A percentile compares a stretch with the other conserved stretches of the same genome.
phyloP scores from a whole-genome alignment of 2,329 filamentous ascomycete genomes.

The Hypoxylon sp. region DNA sequence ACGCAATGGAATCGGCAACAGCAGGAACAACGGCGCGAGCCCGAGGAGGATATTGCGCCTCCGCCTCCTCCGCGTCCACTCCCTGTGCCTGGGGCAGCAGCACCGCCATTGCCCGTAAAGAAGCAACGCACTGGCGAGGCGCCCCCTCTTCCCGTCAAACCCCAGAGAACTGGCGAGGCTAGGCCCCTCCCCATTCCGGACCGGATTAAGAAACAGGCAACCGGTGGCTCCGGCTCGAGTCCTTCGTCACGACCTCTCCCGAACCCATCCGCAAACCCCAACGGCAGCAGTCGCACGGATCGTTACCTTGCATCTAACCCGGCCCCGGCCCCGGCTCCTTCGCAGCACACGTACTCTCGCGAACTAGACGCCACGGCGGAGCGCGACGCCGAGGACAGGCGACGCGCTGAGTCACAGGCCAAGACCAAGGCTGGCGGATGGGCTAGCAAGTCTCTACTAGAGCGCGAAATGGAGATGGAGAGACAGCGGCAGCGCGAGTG shows the following conservation, averaged over 20 bases:
- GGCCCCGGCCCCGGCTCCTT: slow-evolving; percentile 51
- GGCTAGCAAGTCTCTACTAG: slow-evolving; percentile 74
- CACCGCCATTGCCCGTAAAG: slow-evolving; percentile 41
- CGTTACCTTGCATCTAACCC: slow-evolving; percentile 65
- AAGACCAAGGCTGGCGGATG: slow-evolving; percentile 69
- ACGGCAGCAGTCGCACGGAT: slow-evolving; percentile 61
- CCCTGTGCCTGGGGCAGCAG: slow-evolving; percentile 48
- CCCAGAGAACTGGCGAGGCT: slow-evolving; percentile 51
- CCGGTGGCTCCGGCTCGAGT: slow-evolving; percentile 42
- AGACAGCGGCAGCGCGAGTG: slow-evolving; percentile 79
- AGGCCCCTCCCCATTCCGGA: slow-evolving; percentile 64
- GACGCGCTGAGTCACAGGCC: slow-evolving; percentile 64
- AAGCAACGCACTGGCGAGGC: slow-evolving; percentile 40
- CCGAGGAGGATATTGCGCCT: slow-evolving; percentile 35
- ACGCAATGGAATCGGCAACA: slow-evolving; percentile 59
- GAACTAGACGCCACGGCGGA: slow-evolving; percentile 66
- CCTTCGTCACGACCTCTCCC: slow-evolving; percentile 40
- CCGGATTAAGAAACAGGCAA: slow-evolving; percentile 31
- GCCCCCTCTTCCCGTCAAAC: slow-evolving; percentile 42
- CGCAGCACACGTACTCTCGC: slow-evolving; percentile 61
- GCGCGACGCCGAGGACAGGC: slow-evolving; percentile 68
- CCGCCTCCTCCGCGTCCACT: slow-evolving; percentile 49
- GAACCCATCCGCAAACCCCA: slow-evolving; percentile 37
- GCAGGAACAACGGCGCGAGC: slow-evolving; percentile 30
- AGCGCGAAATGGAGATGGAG: slow-evolving; percentile 83